Conservation (phyloP, 768 basidiomycete genomes). For the Collybia sp. region DNA sequence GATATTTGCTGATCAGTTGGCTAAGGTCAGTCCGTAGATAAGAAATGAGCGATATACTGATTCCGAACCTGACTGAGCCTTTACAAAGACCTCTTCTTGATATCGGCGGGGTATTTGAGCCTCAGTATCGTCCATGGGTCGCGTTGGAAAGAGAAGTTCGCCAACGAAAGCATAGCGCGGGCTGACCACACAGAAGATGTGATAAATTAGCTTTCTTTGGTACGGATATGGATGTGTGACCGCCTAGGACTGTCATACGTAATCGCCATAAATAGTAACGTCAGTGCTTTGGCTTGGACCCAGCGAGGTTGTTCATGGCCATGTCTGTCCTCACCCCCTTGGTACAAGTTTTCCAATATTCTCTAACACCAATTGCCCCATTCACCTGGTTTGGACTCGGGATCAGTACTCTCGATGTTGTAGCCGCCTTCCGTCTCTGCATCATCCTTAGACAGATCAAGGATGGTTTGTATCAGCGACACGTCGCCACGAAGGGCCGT, state of each 20-base stretch:
- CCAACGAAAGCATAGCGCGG: too few relatives aligned
- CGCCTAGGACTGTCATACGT: too few relatives aligned
- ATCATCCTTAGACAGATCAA: constrained; percentile 63
- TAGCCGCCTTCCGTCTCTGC: constrained; percentile 66
- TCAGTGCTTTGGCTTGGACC: too few relatives aligned
- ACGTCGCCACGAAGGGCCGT: constrained; percentile 34
- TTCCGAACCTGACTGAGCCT: constrained; percentile 43
- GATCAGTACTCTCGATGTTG: constrained; percentile 62
- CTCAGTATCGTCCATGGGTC: constrained; percentile 5
- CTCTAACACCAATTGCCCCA: constrained; percentile 55
- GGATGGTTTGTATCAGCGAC: constrained; percentile 40
- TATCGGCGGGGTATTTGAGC: constrained; percentile 41
- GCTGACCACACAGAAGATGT: too few relatives aligned
- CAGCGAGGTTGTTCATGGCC: neutral
- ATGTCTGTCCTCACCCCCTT: constrained; percentile 37
- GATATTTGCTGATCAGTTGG: constrained; percentile 47
- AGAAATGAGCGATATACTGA: neutral
- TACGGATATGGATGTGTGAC: too few relatives aligned
- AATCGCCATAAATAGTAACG: too few relatives aligned
- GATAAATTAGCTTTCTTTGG: too few relatives aligned
- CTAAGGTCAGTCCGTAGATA: neutral
- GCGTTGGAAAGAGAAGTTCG: neutral
- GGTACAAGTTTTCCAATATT: constrained; percentile 46
- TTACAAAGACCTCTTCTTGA: constrained; percentile 67
- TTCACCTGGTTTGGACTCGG: constrained; percentile 62